Evolutionary conservation across 768 basidiomycete species (phyloP), one percentile per base, ranked within the genome.

Genomic region (Dendrothele bispora): DNA sequence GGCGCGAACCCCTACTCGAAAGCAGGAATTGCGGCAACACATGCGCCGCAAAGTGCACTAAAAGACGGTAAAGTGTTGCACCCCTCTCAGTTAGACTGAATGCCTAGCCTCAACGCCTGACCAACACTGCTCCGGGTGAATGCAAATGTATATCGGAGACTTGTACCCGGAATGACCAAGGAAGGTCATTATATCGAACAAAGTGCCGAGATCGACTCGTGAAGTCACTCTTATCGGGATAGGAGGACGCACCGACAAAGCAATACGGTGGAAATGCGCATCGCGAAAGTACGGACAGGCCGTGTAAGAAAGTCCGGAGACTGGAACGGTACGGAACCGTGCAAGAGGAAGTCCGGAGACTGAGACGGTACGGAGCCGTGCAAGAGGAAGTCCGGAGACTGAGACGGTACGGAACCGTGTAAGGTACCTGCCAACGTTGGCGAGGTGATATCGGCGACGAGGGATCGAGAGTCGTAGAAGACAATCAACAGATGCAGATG

Each of bases 41-140:
- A 51, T 52, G 59, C 48, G 62, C 64, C 64, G 66, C 67, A 63
- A 69, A 68, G 65, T 70, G 67, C 59, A 63, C 67, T 67, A 27
- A 70, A 69, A 62, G 55, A 50, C 52, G 40, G 42, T 43, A 39
- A 40, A 32, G 14, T 34, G 10, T 26, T 5, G 5, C 20, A 11
- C 40, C 8, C n/a, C 7, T 11, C 12, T 10, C 24, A 32, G 17
- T 17, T 28, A 26, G n/a, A n/a, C n/a, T n/a, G n/a, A n/a, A n/a
- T n/a, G n/a, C n/a, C n/a, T n/a, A n/a, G n/a, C n/a, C n/a, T n/a
- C 20, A 27, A 10, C 26, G 10, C 8, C 18, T 17, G 10, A 10
- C 7, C 20, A n/a, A 10, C 20, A 15, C 7, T n/a, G 20, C n/a
- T 11, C 26, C 20, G 5, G 40, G n/a, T 20, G 21, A 7, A 10